Evolutionary conservation across 148 eudicot genomes (phyloP), one percentile per base, ranked within the genome.

Genomic region (Polygonum maritimum): DNA sequence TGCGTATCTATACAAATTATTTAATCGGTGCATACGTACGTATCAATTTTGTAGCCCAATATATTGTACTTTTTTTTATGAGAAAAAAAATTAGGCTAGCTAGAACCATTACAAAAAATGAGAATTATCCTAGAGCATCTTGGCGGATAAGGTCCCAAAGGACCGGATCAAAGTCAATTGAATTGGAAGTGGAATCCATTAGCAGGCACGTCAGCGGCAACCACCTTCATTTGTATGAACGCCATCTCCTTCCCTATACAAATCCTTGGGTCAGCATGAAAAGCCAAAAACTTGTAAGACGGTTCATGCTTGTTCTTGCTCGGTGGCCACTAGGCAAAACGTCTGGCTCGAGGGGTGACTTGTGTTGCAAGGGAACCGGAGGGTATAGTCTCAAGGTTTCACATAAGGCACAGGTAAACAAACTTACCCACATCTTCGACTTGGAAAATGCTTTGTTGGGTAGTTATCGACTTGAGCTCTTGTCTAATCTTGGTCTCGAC

Each of bases 211-310:
- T 2, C 16, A 9, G n/a, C n/a, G 19, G 14, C 73, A 5, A 70
- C 73, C 9, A 19, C 73, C 73, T 70, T 70, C 73, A 70, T 70
- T 45, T 70, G 48, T 15, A 41, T 13, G 15, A 70, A 70, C 26
- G 73, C 73, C 73, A 70, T 70, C 8, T 70, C 73, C 73, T 70
- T 70, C 73, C 73, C 73, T 38, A 70, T 31, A 70, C 73, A 70
- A 70, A 48, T 70, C 48, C 73, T 70, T 41, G 73, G 73, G 2
- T 48, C 73, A 0, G 73, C 73, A 15, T 70, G 39, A 31, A 70
- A 70, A 11, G 73, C 48, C 18, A 39, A 5, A 7, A 70, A 70
- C 73, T 70, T 70, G 73, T 70, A 70, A 2, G 73, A 70, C 7
- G 73, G 73, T 31, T 70, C 73, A 7, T 70, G 73, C 48, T 70